Percentiles rank a stretch among this genome's conserved stretches.
phyloP scores from a whole-genome alignment of 805 yeast genomes.

The Candida glaebosa region DNA sequence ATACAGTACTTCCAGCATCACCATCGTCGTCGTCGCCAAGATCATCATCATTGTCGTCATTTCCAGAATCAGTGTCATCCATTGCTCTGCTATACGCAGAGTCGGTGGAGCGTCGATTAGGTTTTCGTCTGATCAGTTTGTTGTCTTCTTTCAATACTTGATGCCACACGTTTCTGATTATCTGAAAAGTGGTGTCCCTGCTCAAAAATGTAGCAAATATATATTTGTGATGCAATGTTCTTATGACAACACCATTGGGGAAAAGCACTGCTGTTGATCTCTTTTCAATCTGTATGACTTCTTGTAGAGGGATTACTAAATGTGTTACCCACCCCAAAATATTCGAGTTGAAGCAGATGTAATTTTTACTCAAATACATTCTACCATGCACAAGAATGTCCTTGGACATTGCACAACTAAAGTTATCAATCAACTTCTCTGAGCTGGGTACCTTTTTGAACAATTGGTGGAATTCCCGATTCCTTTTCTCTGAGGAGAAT shows the following conservation, averaged over 20 bases:
- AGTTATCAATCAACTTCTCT: conserved; percentile 59
- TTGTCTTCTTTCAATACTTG: conserved; percentile 27
- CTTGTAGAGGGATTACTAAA: conserved; percentile 53
- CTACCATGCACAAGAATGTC: conserved; percentile 69
- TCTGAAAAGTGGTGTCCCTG: conserved; percentile 51
- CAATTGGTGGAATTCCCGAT: conserved; percentile 56
- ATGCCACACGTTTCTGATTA: conserved; percentile 63
- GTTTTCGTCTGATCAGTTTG: conserved; percentile 8
- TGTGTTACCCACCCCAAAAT: conserved; percentile 66
- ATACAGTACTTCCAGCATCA: conserved; percentile 11
- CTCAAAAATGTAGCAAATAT: conserved; percentile 63
- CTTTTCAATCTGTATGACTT: conserved; percentile 62
- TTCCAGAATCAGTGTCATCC: conserved; percentile 14
- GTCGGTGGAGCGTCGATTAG: conserved; percentile 2
- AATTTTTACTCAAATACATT: conserved; percentile 53
- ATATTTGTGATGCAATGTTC: conserved; percentile 59
- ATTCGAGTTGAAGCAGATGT: conserved; percentile 62
- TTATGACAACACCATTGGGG: conserved; percentile 64
- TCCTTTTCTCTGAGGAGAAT: conserved; percentile 48
- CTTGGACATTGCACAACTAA: conserved; percentile 60
- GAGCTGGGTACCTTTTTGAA: conserved; percentile 49
- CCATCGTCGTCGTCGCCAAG: conserved; percentile 17
- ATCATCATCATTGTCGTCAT: conserved; percentile 7
- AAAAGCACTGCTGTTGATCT: conserved; percentile 63
- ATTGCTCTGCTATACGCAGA: conserved; percentile 1